A percentile compares a stretch with the other conserved stretches of the same genome.
Evolutionary conservation across 768 basidiomycete genomes (phyloP).

Genomic region (Dictyophora rubrovolvata): DNA sequence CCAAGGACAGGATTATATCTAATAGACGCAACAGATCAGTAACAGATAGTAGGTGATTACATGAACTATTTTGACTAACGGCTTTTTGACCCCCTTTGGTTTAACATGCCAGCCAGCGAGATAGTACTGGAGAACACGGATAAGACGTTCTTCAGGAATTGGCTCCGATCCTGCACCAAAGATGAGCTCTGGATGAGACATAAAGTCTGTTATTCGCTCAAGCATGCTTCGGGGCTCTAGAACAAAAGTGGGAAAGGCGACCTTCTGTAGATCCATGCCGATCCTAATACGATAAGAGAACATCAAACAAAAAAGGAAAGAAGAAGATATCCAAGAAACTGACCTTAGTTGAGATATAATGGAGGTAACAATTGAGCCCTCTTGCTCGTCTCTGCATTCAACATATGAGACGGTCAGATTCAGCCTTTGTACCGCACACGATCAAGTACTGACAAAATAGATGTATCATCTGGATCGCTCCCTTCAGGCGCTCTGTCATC

Average conservation of each 20-base stretch:
- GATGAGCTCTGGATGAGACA: slow-evolving; percentile 96
- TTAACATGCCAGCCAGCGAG: slow-evolving; percentile 99
- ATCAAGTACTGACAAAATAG: slow-evolving; percentile 59
- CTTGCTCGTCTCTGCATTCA: slow-evolving; percentile 67
- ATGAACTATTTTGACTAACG: slow-evolving; percentile 42
- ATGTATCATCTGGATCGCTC: slow-evolving; percentile 82
- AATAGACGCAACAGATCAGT: slow-evolving; percentile 4
- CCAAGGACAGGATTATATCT: slow-evolving; percentile 97
- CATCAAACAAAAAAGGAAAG: slow-evolving; percentile 7
- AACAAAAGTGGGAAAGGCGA: slow-evolving; percentile 91
- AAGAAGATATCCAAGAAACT: slow-evolving; percentile 15
- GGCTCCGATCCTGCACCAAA: slow-evolving; percentile 79
- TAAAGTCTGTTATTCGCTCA: slow-evolving; percentile 98
- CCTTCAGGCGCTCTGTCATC: slow-evolving; percentile 70
- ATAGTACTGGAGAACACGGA: slow-evolving; percentile 87
- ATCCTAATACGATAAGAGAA: slow-evolving; percentile 38
- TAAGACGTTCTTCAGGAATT: slow-evolving; percentile 83
- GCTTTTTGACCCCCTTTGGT: slow-evolving; percentile 99
- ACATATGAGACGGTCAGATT: neutral
- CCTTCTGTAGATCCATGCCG: slow-evolving; percentile 94
- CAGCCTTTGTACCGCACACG: neutral
- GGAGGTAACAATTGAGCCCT: slow-evolving; percentile 81
- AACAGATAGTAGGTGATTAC: slow-evolving; percentile 5
- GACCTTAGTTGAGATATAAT: slow-evolving; percentile 85
- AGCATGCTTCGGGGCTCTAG: slow-evolving; percentile 96